phyloP scores from a whole-genome alignment of 2,329 filamentous ascomycete species.

The Xylariales sp. region DNA sequence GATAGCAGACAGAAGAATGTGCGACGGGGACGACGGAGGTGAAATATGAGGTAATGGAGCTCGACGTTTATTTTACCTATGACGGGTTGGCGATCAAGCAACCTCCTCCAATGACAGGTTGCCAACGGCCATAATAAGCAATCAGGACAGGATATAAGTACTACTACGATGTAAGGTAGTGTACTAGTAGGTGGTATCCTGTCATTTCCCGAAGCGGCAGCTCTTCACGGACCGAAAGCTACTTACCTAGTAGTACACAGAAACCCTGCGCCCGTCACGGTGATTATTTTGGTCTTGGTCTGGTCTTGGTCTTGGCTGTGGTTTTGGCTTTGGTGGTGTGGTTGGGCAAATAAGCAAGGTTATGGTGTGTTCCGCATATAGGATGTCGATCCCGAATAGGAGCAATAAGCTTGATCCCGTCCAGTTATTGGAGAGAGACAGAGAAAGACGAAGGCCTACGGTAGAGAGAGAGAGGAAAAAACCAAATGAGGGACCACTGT shows the following conservation, averaged over 20 bases:
- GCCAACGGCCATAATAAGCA: conserved; percentile 10
- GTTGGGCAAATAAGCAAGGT: neutral
- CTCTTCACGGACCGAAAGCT: conserved; percentile 1
- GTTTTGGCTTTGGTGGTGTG: conserved; percentile 8
- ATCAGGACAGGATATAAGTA: neutral
- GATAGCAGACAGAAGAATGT: neutral
- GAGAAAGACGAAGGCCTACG: too few species aligned
- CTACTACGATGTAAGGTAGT: too few species aligned
- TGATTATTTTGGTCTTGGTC: conserved; percentile 7
- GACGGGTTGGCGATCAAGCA: conserved; percentile 2
- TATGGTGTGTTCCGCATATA: conserved; percentile 26
- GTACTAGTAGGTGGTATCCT: conserved; percentile 16
- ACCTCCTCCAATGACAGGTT: neutral
- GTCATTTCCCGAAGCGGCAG: conserved; percentile 30
- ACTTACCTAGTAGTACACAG: too few species aligned
- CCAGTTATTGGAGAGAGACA: conserved; percentile 1
- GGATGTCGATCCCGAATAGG: conserved; percentile 14
- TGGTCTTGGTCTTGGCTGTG: neutral
- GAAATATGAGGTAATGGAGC: neutral
- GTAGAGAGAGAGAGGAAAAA: neutral
- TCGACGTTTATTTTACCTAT: neutral
- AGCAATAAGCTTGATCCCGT: conserved; percentile 21
- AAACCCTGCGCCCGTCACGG: conserved; percentile 15
- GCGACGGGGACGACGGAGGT: neutral
- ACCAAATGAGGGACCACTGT: neutral